Evolutionary conservation across 495 filamentous ascomycete genomes (phyloP).

Genomic region (Lichenothelia convexa): DNA sequence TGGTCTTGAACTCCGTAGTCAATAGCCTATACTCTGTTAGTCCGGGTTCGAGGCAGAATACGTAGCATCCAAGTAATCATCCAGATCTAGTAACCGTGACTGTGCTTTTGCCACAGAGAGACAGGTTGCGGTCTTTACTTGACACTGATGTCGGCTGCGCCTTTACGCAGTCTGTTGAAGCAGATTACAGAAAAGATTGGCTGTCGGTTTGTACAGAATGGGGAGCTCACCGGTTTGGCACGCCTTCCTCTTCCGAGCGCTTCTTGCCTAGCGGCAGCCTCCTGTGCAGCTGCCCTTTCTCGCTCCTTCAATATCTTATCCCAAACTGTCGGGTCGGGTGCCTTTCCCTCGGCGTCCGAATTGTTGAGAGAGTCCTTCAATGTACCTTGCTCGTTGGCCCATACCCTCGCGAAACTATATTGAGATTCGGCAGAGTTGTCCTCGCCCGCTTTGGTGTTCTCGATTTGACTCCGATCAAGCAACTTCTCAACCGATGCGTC

Average conservation of each 20-base stretch:
- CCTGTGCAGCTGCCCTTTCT: slow-evolving; percentile 52
- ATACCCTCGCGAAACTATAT: slow-evolving; percentile 82
- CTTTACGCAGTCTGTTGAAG: too few relatives aligned
- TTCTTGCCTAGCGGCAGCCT: slow-evolving; percentile 43
- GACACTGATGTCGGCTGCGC: too few relatives aligned
- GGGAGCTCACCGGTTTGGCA: slow-evolving; percentile 31
- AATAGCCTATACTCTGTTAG: slow-evolving; percentile 4
- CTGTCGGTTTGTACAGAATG: slow-evolving; percentile 20
- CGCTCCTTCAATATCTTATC: slow-evolving; percentile 71
- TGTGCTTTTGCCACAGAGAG: too few relatives aligned
- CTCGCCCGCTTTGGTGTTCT: slow-evolving; percentile 43
- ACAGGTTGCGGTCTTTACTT: too few relatives aligned
- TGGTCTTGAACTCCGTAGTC: slow-evolving; percentile 10
- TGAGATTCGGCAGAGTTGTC: slow-evolving; percentile 49
- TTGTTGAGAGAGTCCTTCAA: slow-evolving; percentile 41
- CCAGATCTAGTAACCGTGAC: too few relatives aligned
- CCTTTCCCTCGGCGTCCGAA: slow-evolving; percentile 26
- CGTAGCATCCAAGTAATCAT: too few relatives aligned
- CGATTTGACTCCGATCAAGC: slow-evolving; percentile 66
- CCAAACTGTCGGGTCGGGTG: slow-evolving; percentile 53
- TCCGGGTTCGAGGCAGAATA: background rate
- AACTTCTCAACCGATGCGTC: slow-evolving; percentile 64
- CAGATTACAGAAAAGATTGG: slow-evolving; percentile 1
- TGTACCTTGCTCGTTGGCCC: slow-evolving; percentile 63
- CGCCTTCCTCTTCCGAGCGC: slow-evolving; percentile 71